A percentile compares a stretch with the other conserved stretches of the same genome.
These are phyloP conservation scores for Ceratocystis huliohia DNA, from an alignment of 2,329 filamentous ascomycete genomes.

Conservation along the genomic window DNA sequence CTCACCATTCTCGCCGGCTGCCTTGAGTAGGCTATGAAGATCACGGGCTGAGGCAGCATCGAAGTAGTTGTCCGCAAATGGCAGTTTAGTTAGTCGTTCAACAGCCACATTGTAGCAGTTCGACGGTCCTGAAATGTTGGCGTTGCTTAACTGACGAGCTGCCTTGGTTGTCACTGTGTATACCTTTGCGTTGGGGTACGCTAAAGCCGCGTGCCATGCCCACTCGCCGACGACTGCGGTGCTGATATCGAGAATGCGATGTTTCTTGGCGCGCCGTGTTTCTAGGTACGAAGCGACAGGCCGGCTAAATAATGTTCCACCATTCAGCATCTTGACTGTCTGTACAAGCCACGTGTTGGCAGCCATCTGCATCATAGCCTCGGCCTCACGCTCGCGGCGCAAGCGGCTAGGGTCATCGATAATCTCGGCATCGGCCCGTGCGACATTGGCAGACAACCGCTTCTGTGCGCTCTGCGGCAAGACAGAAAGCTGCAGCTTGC, in stretches of 20 bases:
- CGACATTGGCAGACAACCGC: slow-evolving; percentile 59
- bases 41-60: slow-evolving; percentile 84
- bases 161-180: slow-evolving; percentile 75
- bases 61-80: slow-evolving; percentile 76
- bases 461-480: slow-evolving; percentile 56
- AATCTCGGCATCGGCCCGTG: slow-evolving; percentile 57
- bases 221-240: slow-evolving; percentile 79
- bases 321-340: slow-evolving; percentile 48
- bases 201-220: slow-evolving; percentile 85
- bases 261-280: slow-evolving; percentile 28
- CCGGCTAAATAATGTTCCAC: slow-evolving; percentile 50
- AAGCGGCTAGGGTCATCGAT: slow-evolving; percentile 49
- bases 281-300: slow-evolving; percentile 50
- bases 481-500: slow-evolving; percentile 68
- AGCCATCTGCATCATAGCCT: slow-evolving; percentile 61
- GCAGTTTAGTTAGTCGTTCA: slow-evolving; percentile 62
- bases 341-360: slow-evolving; percentile 49
- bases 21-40: slow-evolving; percentile 72
- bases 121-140: slow-evolving; percentile 64
- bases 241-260: slow-evolving; percentile 72
- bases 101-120: slow-evolving; percentile 82
- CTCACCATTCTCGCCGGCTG: slow-evolving; percentile 49
- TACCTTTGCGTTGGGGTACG: slow-evolving; percentile 73
- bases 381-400: slow-evolving; percentile 62
- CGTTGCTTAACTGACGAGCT: slow-evolving; percentile 56